Percentiles rank a stretch among this genome's conserved stretches.
Conservation (phyloP, 2,329 filamentous ascomycete genomes). For the Exophiala alcalophila region DNA sequence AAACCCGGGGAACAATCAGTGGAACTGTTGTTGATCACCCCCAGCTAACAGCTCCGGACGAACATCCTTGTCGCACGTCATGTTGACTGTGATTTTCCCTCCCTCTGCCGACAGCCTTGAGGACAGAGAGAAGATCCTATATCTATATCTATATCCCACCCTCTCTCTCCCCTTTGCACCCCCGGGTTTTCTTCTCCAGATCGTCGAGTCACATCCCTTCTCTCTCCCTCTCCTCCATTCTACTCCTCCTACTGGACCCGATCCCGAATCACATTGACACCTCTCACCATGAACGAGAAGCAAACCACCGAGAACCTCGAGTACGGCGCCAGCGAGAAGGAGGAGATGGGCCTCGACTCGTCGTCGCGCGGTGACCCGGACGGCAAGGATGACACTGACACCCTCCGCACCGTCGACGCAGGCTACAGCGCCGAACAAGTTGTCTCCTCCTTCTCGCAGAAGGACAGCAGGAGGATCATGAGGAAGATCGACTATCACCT, state of each 20-base stretch:
- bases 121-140: too few species aligned
- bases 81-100: background rate
- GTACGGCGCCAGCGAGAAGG: slow-evolving; percentile 11
- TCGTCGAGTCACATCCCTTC: background rate
- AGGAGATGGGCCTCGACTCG: slow-evolving; percentile 6
- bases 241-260: background rate
- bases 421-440: slow-evolving; percentile 7
- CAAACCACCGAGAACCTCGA: slow-evolving; percentile 1
- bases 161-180: background rate
- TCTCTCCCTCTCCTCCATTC: background rate
- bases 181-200: background rate
- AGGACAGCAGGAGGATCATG: slow-evolving; percentile 6
- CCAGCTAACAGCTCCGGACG: slow-evolving; percentile 3
- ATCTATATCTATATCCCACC: too few species aligned
- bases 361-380: background rate
- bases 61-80: slow-evolving; percentile 11
- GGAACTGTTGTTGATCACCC: background rate
- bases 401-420: slow-evolving; percentile 7
- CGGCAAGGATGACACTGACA: background rate
- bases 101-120: background rate
- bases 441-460: slow-evolving; percentile 3
- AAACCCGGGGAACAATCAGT: too few species aligned
- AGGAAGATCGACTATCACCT: slow-evolving; percentile 14
- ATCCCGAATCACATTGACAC: background rate
- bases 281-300: slow-evolving; percentile 5